These are phyloP conservation scores for Paradendryphiella salina DNA, from an alignment of 2,329 filamentous ascomycete species.

Conservation along the genomic window DNA sequence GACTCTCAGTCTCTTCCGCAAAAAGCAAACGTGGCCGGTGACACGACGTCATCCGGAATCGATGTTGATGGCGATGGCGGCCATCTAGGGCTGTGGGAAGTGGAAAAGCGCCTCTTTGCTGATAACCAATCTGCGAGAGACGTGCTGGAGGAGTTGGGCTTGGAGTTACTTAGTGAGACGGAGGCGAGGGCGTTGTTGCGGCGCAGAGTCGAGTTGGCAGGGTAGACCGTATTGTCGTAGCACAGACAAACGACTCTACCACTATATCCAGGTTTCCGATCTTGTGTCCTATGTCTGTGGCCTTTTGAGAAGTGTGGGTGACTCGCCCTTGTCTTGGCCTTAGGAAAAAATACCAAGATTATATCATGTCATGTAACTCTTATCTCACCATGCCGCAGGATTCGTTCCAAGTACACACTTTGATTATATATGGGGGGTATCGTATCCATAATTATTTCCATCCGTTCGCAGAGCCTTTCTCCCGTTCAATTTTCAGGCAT, in stretches of 20 bases:
- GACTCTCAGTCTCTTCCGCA: slow-evolving; percentile 3
- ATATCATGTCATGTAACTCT: background rate
- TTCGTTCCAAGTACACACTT: background rate
- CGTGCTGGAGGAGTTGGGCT: slow-evolving; percentile 63
- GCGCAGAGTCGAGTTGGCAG: slow-evolving; percentile 63
- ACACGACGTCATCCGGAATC: slow-evolving; percentile 12
- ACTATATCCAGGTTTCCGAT: too few species aligned
- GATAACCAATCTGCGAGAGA: slow-evolving; percentile 53
- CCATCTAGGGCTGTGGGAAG: slow-evolving; percentile 49
- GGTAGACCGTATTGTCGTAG: slow-evolving; percentile 6
- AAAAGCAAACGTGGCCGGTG: slow-evolving; percentile 20
- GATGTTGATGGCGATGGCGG: slow-evolving; percentile 1
- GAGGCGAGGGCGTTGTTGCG: slow-evolving; percentile 69
- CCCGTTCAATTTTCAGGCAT: too few species aligned
- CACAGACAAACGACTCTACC: too few species aligned
- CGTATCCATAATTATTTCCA: too few species aligned
- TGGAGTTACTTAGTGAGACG: slow-evolving; percentile 64
- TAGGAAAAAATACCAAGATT: too few species aligned
- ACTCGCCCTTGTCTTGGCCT: too few species aligned
- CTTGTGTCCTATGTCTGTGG: too few species aligned
- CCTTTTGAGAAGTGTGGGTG: too few species aligned
- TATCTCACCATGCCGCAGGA: background rate
- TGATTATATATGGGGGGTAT: background rate
- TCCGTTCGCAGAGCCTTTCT: too few species aligned
- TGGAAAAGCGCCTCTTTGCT: slow-evolving; percentile 52